Base-by-base conservation (phyloP, 2,329 filamentous ascomycete genomes). In the Drechslerella stenobrocha region DNA sequence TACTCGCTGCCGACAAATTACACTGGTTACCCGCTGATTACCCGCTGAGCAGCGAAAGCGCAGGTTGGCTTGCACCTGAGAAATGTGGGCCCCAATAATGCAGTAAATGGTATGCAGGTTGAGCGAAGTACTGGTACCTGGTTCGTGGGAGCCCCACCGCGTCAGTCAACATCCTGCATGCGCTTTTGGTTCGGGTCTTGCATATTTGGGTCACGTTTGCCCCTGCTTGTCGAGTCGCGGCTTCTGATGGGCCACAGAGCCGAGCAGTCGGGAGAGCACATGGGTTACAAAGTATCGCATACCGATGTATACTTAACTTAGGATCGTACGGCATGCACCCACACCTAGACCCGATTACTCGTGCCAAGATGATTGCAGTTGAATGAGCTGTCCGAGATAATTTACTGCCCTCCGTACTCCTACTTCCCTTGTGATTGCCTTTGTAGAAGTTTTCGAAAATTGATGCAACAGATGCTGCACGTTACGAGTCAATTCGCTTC, bases 111-210 rank as follows among this genome's bases (percentile, higher is more conserved):
- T n/a, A n/a, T n/a, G n/a, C n/a, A n/a, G n/a, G n/a, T n/a, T n/a
- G n/a, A n/a, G n/a, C n/a, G n/a, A 42, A 18, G 37, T 42, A 42
- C 37, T 18, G 22, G 37, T 42, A 42, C 37, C 37, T 42, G 9
- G 37, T 13, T 42, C 37, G 37, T 5, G 13, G 37, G 37, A 42
- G 3, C 15, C 34, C 37, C 3, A 18, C 15, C 37, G 8, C 3
- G 3, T 42, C 2, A n/a, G 18, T 20, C 13, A 13, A 20, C 4
- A 42, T 3, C n/a, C 4, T 42, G 37, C 37, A 42, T 42, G 37
- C 37, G 2, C 37, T 9, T 42, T 42, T 42, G 37, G 37, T 18
- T 20, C 7, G 2, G 9, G 15, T 3, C 37, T 20, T 5, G 37
- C 37, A 3, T 18, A 9, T 18, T 20, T 7, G 15, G 13, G 15